Base-by-base conservation (phyloP, 1,284 basidiomycete genomes). In the Moniliella sp. region DNA sequence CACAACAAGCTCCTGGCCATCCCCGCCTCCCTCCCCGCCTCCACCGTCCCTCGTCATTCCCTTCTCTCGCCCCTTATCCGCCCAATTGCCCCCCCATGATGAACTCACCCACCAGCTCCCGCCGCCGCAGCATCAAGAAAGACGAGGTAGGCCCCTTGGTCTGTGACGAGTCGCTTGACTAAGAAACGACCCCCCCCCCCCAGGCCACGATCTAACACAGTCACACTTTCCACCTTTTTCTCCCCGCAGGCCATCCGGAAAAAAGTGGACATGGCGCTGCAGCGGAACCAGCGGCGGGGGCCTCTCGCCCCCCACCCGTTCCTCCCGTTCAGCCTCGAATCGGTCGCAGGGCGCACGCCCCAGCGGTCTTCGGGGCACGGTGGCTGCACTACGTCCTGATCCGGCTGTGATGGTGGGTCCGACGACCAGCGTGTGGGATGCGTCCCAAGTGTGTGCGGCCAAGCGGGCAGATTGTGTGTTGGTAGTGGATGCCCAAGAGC, bases 381-480 rank as follows among this genome's bases (percentile, higher is more conserved):
- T 99, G 46, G 86, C 88, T 11, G 84, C 88, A 0, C 70, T 99
- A 36, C 80, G 82, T 54, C n/a, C 91, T 91, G 1, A 78, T 79
- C 83, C 88, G 3, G 91, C 91, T 1, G 68, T 99, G 40, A 99
- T 91, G 9, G 91, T 99, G 4, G 91, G 91, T 0, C 83, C 93
- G 62, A 78, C 72, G 46, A 94, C 97, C 63, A 86, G n/a, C n/a
- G 78, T 40, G 88, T 99, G 28, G 75, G 91, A 99, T 63, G 91
- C 91, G 10, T 84, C 79, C 63, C 91, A 99, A 65, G 70, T 99
- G 13, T 99, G 91, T 62, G 91, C 86, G 1, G 91, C 91, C 15
- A 97, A 97, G 67, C 68, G 91, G n/a, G n/a, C n/a, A n/a, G 91
- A 97, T 61, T 97, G 91, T 61, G 91, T 97, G 11, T 72, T 99